Base-by-base conservation (phyloP, 140 eudicot genomes). In the Stevia rebaudiana region DNA sequence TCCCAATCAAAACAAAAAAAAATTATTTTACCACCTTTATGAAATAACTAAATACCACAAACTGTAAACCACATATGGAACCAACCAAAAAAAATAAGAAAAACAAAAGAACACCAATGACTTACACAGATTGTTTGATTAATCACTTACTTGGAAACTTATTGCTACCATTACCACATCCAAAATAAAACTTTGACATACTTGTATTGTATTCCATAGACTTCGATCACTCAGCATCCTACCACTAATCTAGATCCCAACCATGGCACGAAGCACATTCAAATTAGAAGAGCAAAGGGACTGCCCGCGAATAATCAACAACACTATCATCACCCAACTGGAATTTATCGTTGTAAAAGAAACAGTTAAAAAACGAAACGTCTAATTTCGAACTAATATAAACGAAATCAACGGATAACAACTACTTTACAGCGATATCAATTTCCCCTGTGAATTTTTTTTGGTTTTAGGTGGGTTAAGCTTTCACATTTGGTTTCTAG, bases 151-250 rank as follows among this genome's bases (percentile, higher is more conserved):
- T 80, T 18, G 86, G 83, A 77, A 84, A 91, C 65, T 75, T 83
- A 48, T 8, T 60, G 83, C 86, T 84, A 58, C 95, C 83, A 73
- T 83, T 83, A 53, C 96, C 82, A 77, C 98, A 91, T 33, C 98
- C 98, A 40, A 72, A 75, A 69, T 78, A 87, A 54, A 76, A 85
- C 28, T 72, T 68, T 0, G 95, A 86, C 64, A 72, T 75, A 50
- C 78, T 68, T 11, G 92, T 69, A 35, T 68, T 11, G 92, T 69
- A 35, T 69, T 84, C 95, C 96, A 91, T 25, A 91, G 72, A 79
- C 80, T 79, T 17, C 77, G 84, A 70, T 66, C 42, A 61, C 48
- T 72, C 66, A 48, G 65, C 60, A 21, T 75, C 64, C 83, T 83
- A 58, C 85, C 89, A 79, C 62, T 63, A 53, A 66, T 62, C 96